These are phyloP conservation scores for Penstemon newberryi DNA, from an alignment of 257 asterid genomes.

Conservation along the genomic window DNA sequence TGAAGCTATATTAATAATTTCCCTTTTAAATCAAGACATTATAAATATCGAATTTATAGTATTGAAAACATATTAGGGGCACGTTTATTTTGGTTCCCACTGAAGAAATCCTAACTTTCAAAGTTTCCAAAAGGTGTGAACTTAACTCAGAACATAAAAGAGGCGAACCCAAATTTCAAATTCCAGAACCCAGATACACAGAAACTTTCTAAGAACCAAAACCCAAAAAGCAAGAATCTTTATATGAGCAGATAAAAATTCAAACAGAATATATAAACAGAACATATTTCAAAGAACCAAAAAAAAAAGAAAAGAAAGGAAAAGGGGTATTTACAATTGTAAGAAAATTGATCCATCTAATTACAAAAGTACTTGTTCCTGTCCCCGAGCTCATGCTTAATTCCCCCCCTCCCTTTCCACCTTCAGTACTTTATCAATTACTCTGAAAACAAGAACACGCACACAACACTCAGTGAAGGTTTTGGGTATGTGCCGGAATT, in stretches of 20 bases:
- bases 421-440: constrained; percentile 1
- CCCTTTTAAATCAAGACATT: no score
- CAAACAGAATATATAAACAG: neutral
- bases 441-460: constrained; percentile 16
- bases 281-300: constrained; percentile 16
- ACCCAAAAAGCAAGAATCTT: constrained; percentile 6
- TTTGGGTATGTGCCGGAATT: neutral
- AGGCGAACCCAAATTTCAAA: neutral
- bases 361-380: constrained; percentile 79
- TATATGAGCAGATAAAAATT: constrained; percentile 7
- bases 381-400: constrained; percentile 56
- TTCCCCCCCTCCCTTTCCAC: constrained; percentile 1
- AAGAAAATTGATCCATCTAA: constrained; percentile 84
- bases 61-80: no score
- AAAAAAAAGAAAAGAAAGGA: constrained; percentile 5
- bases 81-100: no score
- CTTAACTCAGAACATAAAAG: no score
- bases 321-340: constrained; percentile 59
- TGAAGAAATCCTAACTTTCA: no score
- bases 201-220: constrained; percentile 11
- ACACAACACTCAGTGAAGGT: constrained; percentile 4
- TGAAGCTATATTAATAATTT: no score
- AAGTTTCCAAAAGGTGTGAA: no score
- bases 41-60: no score
- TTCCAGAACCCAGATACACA: constrained; percentile 3